Evolutionary conservation across 2,329 filamentous ascomycete genomes (phyloP), one percentile per base, ranked within the genome.

Genomic region (Purpureocillium lavendulum): DNA sequence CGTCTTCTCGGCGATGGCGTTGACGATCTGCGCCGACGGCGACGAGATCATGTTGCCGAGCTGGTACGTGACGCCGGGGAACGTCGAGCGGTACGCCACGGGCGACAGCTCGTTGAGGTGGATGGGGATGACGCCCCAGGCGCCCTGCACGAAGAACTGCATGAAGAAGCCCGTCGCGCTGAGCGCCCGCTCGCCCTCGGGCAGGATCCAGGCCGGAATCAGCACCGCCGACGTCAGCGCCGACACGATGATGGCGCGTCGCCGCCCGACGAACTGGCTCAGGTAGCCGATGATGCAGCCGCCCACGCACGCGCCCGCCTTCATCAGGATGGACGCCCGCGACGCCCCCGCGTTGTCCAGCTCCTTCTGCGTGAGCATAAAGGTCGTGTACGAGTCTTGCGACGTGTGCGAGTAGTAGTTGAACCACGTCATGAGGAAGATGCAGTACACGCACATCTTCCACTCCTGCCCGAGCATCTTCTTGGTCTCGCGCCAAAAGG

Each of bases 321-420:
- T 88, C 80, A 87, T 87, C 42, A 89, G 61, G 49, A 89, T 88
- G n/a, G 77, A 82, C 13, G 83, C 83, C n/a, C 82, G 77, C 7
- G 74, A 82, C 4, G 84, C 81, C 1, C 69, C 70, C 2, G 65
- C 54, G 51, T 85, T 82, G 40, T 69, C 53, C 42, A 89, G 69
- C 46, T 80, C 77, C 61, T 89, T 88, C 50, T 86, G 73, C 4
- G 71, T 72, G 30, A 82, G 68, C 80, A 89, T 83, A 56, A 88
- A 87, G 3, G 84, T 88, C 1, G 84, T 87, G 65, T 88, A 89
- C 36, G 75, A 82, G 63, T 90, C 85, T 58, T 90, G 84, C 17
- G 78, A 82, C 2, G 83, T 86, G 66, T 90, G 85, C 37, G 80
- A 84, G 65, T 85, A 87, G 59, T 71, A 80, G 62, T 80, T 81